Evolutionary conservation across 2,329 filamentous ascomycete genomes (phyloP), one percentile per base, ranked within the genome.

Genomic region (Coleophoma cylindrospora): DNA sequence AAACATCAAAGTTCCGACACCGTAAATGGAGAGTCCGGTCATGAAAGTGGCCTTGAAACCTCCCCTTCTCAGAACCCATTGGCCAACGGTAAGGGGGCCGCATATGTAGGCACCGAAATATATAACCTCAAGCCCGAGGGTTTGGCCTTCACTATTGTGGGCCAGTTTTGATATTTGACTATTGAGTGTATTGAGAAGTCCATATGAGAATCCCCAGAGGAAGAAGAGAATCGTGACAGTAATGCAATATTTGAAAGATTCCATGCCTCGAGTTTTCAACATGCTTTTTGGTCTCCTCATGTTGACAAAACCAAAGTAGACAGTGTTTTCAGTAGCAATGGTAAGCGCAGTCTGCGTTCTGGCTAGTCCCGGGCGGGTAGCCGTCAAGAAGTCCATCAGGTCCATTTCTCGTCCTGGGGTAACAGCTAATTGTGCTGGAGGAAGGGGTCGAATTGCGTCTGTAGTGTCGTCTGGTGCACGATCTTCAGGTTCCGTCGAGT

Each of bases 171-270:
- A 81, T 47, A 90, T 84, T 21, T 82, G 81, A 17, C 76, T 77
- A 64, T 95, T 95, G 27, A 96, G 77, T 0, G 85, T 86, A 61
- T 94, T 90, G 6, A 96, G 74, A 2, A 96, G 76, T 0, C 91
- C 91, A 59, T 96, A 96, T 0, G 90, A 91, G 51, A 96, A 86
- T 0, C 91, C 91, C 91, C 90, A 95, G 3, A 96, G 72, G 56
- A 95, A 83, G 69, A 96, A 95, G 0, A 96, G 73, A 7, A 91
- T 78, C 1, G 87, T 89, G 19, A 95, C 89, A 55, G 89, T 74
- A 14, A 79, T 76, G 61, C 87, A 84, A 55, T 89, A 89, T 55
- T 83, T 86, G 57, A 87, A 70, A 0, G 85, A 87, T 54, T 91
- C 86, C 11, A 69, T 64, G 1, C 74, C 75, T 1, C 79, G 81